Evolutionary conservation across 495 filamentous ascomycete species (phyloP), one percentile per base, ranked within the genome.

Genomic region (Aspergillus conjunctus): DNA sequence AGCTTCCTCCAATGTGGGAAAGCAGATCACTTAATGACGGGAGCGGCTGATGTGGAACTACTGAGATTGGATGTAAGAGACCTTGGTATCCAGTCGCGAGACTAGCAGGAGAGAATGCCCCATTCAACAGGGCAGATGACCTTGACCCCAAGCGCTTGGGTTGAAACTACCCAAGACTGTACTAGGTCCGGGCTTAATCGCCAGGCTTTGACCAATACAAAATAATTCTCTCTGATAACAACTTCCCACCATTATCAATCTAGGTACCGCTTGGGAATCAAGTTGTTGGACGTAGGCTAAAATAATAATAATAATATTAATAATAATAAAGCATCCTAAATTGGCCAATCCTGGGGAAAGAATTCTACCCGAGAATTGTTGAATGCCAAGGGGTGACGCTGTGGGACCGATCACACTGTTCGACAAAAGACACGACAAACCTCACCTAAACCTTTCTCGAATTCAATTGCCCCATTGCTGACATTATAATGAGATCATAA

Each of bases 71-170:
- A 54, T n/a, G 60, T 48, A 56, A 61, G 58, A 50, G 45, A 58
- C 54, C 34, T 55, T 26, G 59, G 57, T 45, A 59, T 53, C 55
- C 56, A 58, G 45, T 63, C 41, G 54, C 31, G 34, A 18, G 18
- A 57, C 34, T 57, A 44, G 31, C n/a, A n/a, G n/a, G n/a, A n/a
- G 53, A 53, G 34, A 59, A 53, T 52, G 57, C 59, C 55, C 59
- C 59, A 59, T 62, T n/a, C 51, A 32, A 62, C 44, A 39, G 63
- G 51, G 53, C 66, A 68, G 60, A 63, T 68, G 66, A 68, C 63
- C 63, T 59, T 58, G 60, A 51, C 51, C 21, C 63, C 63, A 56
- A 65, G 63, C 50, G 56, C 53, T 62, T 44, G 52, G 54, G 44
- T 50, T 62, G 57, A 41, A 37, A 55, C 50, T 30, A 52, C 11